phyloP scores from a whole-genome alignment of 768 basidiomycete genomes.

The Rhodosporidiobolus odoratus region DNA sequence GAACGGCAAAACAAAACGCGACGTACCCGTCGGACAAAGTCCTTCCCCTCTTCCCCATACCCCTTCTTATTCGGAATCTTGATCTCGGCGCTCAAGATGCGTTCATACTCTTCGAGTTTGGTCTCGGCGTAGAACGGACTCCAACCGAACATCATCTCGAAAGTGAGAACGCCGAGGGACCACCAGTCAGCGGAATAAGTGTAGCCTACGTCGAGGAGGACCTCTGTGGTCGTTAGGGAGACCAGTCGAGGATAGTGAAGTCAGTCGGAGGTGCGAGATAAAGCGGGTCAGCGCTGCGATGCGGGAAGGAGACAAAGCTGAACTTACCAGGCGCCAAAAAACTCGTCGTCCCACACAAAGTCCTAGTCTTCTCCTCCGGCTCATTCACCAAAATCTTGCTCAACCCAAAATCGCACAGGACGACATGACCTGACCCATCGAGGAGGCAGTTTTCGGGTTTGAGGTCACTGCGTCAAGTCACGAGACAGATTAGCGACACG shows the following conservation, averaged over 20 bases:
- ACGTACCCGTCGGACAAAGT: slow-evolving; percentile 61
- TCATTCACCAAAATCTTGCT: slow-evolving; percentile 66
- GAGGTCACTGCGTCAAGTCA: slow-evolving; percentile 57
- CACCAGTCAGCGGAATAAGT: slow-evolving; percentile 73
- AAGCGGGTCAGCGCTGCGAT: no score
- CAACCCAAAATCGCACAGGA: slow-evolving; percentile 87
- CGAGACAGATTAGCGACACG: neutral
- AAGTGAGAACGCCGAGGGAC: slow-evolving; percentile 56
- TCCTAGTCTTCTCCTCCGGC: slow-evolving; percentile 67
- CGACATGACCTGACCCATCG: slow-evolving; percentile 93
- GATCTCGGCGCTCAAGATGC: slow-evolving; percentile 75
- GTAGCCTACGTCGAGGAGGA: slow-evolving; percentile 94
- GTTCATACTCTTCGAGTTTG: slow-evolving; percentile 98
- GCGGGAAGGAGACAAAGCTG: neutral
- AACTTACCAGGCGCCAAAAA: slow-evolving; percentile 61
- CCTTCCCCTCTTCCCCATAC: slow-evolving; percentile 21
- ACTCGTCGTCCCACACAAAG: slow-evolving; percentile 95
- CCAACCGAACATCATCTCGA: slow-evolving; percentile 99
- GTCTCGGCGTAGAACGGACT: slow-evolving; percentile 98
- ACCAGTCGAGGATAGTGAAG: neutral
- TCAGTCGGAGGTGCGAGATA: no score
- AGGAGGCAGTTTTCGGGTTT: slow-evolving; percentile 98
- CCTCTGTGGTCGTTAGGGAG: slow-evolving; percentile 65
- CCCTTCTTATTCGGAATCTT: slow-evolving; percentile 60
- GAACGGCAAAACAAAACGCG: slow-evolving; percentile 71